Evolutionary conservation across 2,329 filamentous ascomycete species (phyloP).

Genomic region (Aspergillus piperis): DNA sequence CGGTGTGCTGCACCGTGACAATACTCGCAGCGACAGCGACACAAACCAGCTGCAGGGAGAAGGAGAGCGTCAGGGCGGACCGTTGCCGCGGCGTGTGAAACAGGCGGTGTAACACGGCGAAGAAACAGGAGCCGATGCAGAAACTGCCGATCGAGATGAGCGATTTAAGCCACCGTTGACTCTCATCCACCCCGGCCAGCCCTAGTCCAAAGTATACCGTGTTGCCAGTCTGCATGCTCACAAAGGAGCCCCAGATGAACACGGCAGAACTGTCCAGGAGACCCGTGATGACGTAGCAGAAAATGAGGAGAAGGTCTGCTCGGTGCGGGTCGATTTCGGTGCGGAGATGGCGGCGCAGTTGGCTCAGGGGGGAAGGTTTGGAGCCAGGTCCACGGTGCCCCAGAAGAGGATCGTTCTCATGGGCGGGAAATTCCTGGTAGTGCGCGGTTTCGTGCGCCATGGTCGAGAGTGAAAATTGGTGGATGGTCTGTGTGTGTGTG

Average conservation of each 20-base stretch:
- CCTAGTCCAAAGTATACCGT: constrained; percentile 78
- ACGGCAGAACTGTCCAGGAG: constrained; percentile 75
- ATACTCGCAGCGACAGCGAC: constrained; percentile 57
- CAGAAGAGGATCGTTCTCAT: constrained; percentile 8
- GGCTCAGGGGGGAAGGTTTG: constrained; percentile 6
- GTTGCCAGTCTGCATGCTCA: constrained; percentile 85
- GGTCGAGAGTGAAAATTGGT: neutral
- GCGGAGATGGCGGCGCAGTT: constrained; percentile 14
- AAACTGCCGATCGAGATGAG: constrained; percentile 70
- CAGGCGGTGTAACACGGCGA: constrained; percentile 66
- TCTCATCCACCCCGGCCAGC: constrained; percentile 56
- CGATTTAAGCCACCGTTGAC: constrained; percentile 68
- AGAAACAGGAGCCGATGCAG: constrained; percentile 70
- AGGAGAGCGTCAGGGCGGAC: constrained; percentile 54
- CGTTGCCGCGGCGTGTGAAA: constrained; percentile 42
- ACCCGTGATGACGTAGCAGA: constrained; percentile 76
- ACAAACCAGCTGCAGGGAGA: constrained; percentile 54
- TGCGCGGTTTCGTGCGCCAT: constrained; percentile 1
- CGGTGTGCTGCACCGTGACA: constrained; percentile 51
- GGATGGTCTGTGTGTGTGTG: neutral
- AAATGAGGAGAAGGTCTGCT: constrained; percentile 68
- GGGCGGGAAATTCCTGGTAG: constrained; percentile 6
- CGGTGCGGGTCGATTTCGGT: constrained; percentile 61
- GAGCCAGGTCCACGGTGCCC: constrained; percentile 3
- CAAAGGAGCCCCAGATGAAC: constrained; percentile 76